Evolutionary conservation across 768 basidiomycete genomes (phyloP).

Genomic region (Calocybe gangraenosa): DNA sequence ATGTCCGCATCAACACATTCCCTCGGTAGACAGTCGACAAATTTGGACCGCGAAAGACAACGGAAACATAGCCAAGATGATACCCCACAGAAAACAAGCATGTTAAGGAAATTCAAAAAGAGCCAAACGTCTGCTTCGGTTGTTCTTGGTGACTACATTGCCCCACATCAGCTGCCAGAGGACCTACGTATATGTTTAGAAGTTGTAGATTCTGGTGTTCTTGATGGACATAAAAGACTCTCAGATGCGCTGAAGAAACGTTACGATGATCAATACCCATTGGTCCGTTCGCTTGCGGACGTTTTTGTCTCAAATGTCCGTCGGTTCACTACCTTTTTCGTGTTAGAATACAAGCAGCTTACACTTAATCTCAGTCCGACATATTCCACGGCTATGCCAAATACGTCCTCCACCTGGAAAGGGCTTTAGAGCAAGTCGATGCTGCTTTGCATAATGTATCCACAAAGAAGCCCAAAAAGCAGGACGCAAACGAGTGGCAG

Average conservation of each 20-base stretch:
- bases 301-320: slow-evolving; percentile 93
- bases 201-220: slow-evolving; percentile 80
- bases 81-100: slow-evolving; percentile 34
- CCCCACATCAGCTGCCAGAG: slow-evolving; percentile 81
- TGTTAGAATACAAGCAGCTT: neutral
- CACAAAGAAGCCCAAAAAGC: slow-evolving; percentile 77
- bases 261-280: slow-evolving; percentile 93
- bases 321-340: slow-evolving; percentile 18
- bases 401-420: slow-evolving; percentile 92
- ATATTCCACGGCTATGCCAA: slow-evolving; percentile 92
- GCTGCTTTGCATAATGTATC: slow-evolving; percentile 62
- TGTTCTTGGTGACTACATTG: slow-evolving; percentile 49
- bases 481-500: slow-evolving; percentile 74
- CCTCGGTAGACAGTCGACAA: slow-evolving; percentile 63
- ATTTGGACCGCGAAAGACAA: slow-evolving; percentile 44
- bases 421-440: slow-evolving; percentile 85
- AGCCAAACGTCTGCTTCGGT: slow-evolving; percentile 50
- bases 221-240: slow-evolving; percentile 85
- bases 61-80: slow-evolving; percentile 50
- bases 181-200: slow-evolving; percentile 84
- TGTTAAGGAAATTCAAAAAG: slow-evolving; percentile 69
- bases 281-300: slow-evolving; percentile 89
- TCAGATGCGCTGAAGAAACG: slow-evolving; percentile 82
- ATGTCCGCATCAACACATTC: slow-evolving; percentile 68
- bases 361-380: slow-evolving; percentile 58